A percentile compares a stretch with the other conserved stretches of the same genome.
Evolutionary conservation across 2,329 filamentous ascomycete species (phyloP).

Genomic region (Botryotinia globosa): DNA sequence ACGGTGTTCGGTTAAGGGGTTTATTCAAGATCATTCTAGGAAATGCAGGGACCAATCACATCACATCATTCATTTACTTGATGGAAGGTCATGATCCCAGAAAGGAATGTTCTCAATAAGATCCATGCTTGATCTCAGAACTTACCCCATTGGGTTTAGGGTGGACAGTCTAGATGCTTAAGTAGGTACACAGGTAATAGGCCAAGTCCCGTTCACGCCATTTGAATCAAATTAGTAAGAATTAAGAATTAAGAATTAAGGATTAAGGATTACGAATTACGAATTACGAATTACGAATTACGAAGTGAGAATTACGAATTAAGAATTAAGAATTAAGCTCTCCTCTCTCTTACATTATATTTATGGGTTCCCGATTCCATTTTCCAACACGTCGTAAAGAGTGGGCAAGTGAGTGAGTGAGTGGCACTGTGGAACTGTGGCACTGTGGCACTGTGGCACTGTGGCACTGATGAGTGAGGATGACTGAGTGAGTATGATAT

Average conservation of each 20-base stretch:
- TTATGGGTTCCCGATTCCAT: neutral
- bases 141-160: neutral
- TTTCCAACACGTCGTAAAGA: neutral
- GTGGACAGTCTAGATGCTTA: neutral
- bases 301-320: too few relatives aligned
- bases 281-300: too few relatives aligned
- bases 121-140: neutral
- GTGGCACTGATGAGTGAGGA: neutral
- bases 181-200: neutral
- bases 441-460: too few relatives aligned
- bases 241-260: too few relatives aligned
- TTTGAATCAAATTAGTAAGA: slow-evolving; percentile 1
- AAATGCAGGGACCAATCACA: neutral
- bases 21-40: neutral
- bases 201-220: slow-evolving; percentile 5
- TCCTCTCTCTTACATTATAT: too few relatives aligned
- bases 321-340: too few relatives aligned
- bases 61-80: neutral
- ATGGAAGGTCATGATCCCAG: neutral
- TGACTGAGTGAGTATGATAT: neutral
- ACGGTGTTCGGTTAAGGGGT: slow-evolving; percentile 20
- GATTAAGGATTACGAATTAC: too few relatives aligned
- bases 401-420: neutral
- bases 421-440: neutral
- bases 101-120: slow-evolving; percentile 2